Evolutionary conservation across 352 stramenopile species (phyloP), one percentile per base, ranked within the genome.

Genomic region (Phytopythium sindhum): DNA sequence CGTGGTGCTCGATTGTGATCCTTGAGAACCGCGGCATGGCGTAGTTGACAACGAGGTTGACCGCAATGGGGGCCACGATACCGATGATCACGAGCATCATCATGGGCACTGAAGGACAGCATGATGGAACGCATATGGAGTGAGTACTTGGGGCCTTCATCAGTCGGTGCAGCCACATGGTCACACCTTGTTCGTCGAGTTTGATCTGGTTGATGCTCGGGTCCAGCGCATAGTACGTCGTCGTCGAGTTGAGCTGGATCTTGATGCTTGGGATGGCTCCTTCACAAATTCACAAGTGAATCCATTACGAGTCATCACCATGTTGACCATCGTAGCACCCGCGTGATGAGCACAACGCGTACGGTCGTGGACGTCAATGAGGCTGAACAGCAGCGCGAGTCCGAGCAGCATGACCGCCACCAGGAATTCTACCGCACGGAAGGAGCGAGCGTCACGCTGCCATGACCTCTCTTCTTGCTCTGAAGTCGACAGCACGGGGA

Each of bases 301-400:
- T n/a, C n/a, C n/a, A n/a, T n/a, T n/a, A n/a, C n/a, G n/a, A n/a
- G n/a, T n/a, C n/a, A n/a, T n/a, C n/a, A n/a, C n/a, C n/a, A n/a
- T n/a, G n/a, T n/a, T n/a, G n/a, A n/a, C n/a, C n/a, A n/a, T n/a
- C n/a, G n/a, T n/a, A n/a, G n/a, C n/a, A n/a, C n/a, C n/a, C 31
- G 8, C 8, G 31, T 35, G 8, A 61, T 41, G 2, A 54, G 51
- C 23, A 3, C 21, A 2, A 9, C 7, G 63, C 37, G 29, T 63
- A 83, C 84, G 81, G 17, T 85, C 42, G 48, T 88, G 60, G n/a
- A 91, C 74, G 5, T 72, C 52, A 42, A 89, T 84, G 39, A 78
- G 31, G 8, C 81, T 72, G 39, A 93, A 78, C 21, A 88, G 62
- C 15, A 82, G 58, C 53, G 73, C 79, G 26, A 81, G 37, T 15